Conservation (phyloP, 1,284 basidiomycete species). For the Stygiomarasmius scandens region DNA sequence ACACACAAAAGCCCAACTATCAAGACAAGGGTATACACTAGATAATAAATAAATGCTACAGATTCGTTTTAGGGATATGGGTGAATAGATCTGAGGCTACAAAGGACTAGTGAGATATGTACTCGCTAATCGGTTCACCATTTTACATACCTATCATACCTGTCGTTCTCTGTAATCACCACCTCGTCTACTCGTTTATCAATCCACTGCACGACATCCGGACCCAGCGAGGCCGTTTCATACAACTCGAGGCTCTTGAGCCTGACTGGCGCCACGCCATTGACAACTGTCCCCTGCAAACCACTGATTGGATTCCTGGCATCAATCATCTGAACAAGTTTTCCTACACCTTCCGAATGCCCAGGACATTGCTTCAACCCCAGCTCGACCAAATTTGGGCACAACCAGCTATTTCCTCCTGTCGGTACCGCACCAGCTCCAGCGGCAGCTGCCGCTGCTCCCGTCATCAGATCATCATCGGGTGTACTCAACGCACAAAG, state of each 20-base stretch:
- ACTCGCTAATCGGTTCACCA: no score
- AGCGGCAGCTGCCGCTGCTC: background rate
- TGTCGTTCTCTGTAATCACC: background rate
- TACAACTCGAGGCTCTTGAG: slow-evolving; percentile 58
- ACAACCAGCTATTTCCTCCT: slow-evolving; percentile 47
- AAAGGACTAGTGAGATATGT: no score
- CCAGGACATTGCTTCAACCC: slow-evolving; percentile 63
- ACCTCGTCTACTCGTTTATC: slow-evolving; percentile 7
- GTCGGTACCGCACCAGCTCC: slow-evolving; percentile 4
- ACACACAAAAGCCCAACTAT: no score
- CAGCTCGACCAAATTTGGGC: slow-evolving; percentile 58
- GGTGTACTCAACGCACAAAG: slow-evolving; percentile 56
- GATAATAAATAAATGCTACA: no score
- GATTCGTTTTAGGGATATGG: no score
- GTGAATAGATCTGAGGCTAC: no score
- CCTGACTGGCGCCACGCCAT: slow-evolving; percentile 46
- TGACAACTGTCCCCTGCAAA: slow-evolving; percentile 26
- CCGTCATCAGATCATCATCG: slow-evolving; percentile 48
- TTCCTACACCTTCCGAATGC: slow-evolving; percentile 61
- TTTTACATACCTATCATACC: background rate
- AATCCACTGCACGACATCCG: slow-evolving; percentile 1
- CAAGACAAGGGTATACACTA: no score
- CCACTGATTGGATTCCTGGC: slow-evolving; percentile 58
- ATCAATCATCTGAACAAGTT: slow-evolving; percentile 70
- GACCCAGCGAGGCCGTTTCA: background rate